Percentiles rank a stretch among this genome's conserved stretches.
phyloP scores from a whole-genome alignment of 2,329 filamentous ascomycete species.

The Myriangium duriaei region DNA sequence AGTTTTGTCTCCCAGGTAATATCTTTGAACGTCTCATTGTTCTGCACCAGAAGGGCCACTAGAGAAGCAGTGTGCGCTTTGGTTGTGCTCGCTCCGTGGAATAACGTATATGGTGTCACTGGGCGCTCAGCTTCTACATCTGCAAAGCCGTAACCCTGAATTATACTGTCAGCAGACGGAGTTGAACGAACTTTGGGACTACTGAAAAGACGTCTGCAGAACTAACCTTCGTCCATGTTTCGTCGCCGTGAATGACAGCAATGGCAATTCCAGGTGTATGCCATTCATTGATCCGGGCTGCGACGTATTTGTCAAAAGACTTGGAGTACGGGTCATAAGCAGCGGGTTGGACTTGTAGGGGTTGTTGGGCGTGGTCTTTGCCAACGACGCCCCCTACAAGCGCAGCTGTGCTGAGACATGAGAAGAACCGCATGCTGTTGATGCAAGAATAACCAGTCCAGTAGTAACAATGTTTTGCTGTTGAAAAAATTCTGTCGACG shows the following conservation, averaged over 20 bases:
- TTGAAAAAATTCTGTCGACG: too few relatives aligned
- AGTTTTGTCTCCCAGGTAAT: conserved; percentile 27
- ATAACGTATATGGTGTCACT: conserved; percentile 18
- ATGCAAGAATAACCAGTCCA: too few relatives aligned
- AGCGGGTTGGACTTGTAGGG: too few relatives aligned
- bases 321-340: conserved; percentile 10
- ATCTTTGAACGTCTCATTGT: conserved; percentile 17
- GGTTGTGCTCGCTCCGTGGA: conserved; percentile 19
- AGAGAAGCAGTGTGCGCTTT: conserved; percentile 22
- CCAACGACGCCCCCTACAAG: too few relatives aligned
- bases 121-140: conserved; percentile 10
- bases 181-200: not conserved
- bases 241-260: conserved; percentile 12
- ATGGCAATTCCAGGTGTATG: conserved; percentile 15
- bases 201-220: not conserved
- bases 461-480: too few relatives aligned
- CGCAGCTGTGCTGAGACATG: too few relatives aligned
- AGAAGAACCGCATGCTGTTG: too few relatives aligned
- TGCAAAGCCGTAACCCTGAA: conserved; percentile 16
- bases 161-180: not conserved
- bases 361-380: too few relatives aligned
- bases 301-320: conserved; percentile 12
- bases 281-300: conserved; percentile 12
- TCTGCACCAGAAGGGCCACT: conserved; percentile 17
- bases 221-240: conserved; percentile 14